Percentiles rank a stretch among this genome's conserved stretches.
phyloP scores from a whole-genome alignment of 768 basidiomycete species.

The Botryobasidium botryosum region DNA sequence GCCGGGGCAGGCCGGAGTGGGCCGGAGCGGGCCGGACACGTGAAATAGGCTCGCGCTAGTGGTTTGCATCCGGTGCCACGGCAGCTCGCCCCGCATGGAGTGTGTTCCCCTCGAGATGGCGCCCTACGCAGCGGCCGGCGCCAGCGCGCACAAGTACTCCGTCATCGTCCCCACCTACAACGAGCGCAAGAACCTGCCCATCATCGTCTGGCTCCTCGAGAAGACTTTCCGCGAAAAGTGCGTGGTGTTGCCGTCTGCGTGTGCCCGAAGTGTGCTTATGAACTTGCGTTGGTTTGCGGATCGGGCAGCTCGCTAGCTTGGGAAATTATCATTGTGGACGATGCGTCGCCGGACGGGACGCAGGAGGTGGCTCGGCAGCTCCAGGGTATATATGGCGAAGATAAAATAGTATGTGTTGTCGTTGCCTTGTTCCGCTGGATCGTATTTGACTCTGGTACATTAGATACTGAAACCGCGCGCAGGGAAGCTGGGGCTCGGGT shows the following conservation, averaged over 20 bases:
- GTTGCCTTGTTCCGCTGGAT: not conserved
- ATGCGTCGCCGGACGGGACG: conserved; percentile 84
- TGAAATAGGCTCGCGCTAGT: too few relatives aligned
- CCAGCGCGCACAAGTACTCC: conserved; percentile 57
- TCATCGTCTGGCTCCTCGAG: conserved; percentile 73
- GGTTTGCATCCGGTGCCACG: too few relatives aligned
- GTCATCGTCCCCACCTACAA: conserved; percentile 92
- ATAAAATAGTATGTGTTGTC: conserved; percentile 60
- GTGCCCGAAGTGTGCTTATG: not conserved
- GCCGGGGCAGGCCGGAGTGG: too few relatives aligned
- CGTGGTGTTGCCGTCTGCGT: conserved; percentile 15
- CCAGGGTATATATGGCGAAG: conserved; percentile 62
- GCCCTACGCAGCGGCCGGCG: not conserved
- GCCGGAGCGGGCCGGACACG: too few relatives aligned
- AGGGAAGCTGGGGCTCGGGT: conserved; percentile 87
- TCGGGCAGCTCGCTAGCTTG: conserved; percentile 46
- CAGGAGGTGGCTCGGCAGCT: conserved; percentile 75
- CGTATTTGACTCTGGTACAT: not conserved
- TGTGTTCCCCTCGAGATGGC: too few relatives aligned
- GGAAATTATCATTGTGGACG: conserved; percentile 86
- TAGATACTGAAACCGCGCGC: conserved; percentile 74
- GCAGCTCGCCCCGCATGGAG: too few relatives aligned
- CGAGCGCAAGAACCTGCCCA: conserved; percentile 79
- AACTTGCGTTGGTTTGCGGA: not conserved
- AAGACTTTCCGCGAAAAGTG: conserved; percentile 63